Evolutionary conservation across 139 green algal genomes (phyloP).

Genomic region (Axilococcus clingmanii): DNA sequence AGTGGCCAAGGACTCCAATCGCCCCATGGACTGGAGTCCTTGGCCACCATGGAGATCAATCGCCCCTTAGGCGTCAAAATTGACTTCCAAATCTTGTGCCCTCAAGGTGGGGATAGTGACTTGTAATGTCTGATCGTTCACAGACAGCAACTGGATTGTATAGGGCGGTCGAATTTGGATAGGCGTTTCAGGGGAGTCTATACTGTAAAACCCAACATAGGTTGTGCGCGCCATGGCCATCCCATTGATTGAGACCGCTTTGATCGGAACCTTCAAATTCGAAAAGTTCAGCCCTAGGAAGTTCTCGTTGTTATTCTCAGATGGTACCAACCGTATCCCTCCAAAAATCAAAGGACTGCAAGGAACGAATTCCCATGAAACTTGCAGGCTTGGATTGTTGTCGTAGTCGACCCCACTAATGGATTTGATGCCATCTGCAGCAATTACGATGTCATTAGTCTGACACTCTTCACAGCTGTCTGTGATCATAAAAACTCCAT

Average conservation of each 20-base stretch:
- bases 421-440: not conserved
- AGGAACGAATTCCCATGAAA: conserved; percentile 3
- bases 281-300: conserved; percentile 11
- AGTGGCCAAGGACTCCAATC: not conserved
- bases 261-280: conserved; percentile 6
- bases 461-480: conserved; percentile 17
- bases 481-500: conserved; percentile 21
- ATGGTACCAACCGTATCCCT: conserved; percentile 8
- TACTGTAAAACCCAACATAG: not conserved
- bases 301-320: not conserved
- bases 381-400: conserved; percentile 4
- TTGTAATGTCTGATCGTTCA: not conserved
- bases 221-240: not conserved
- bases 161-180: conserved; percentile 2
- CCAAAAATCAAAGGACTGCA: conserved; percentile 14
- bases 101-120: conserved; percentile 1
- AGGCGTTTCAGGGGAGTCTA: not conserved
- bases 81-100: conserved; percentile 4
- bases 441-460: conserved; percentile 4
- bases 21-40: not conserved
- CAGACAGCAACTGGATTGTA: not conserved
- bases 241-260: conserved; percentile 4
- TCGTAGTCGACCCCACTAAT: conserved; percentile 9
- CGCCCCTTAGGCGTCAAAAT: conserved; percentile 6
- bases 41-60: too few species aligned